Evolutionary conservation across 169 alveolate genomes (phyloP), one percentile per base, ranked within the genome.

Genomic region (Cryptosporidium baileyi): DNA sequence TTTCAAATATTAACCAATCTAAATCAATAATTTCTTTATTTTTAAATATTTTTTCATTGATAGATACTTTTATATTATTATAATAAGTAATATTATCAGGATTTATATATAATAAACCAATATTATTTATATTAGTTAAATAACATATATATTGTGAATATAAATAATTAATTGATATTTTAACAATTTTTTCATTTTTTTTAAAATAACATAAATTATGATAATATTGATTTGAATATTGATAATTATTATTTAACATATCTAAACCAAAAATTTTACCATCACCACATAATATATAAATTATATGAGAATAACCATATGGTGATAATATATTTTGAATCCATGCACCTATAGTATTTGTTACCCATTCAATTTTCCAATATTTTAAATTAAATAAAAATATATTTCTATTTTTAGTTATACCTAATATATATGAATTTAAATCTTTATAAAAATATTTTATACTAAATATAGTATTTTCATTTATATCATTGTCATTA

Each of bases 311-410:
- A 36, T 40, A 74, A 11, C 67, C 85, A n/a, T 28, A 32, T 17
- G 85, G 85, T 28, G 85, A 74, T 26, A 57, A 15, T 28, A 74
- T 17, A 8, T 34, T 47, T 2, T 51, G 74, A 54, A 74, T 34
- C 85, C 85, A 74, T 0, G 61, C 85, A 15, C 85, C 85, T n/a
- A 74, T 24, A 1, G 85, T 74, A 17, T 51, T 38, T 40, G 34
- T 54, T 15, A 5, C 15, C 65, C 67, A 57, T 28, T 74, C 85
- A 15, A 74, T 1, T 1, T n/a, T 74, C 60, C 63, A 74, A 6
- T 32, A 32, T 17, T 41, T 34, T 9, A 45, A 17, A 36, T 57
- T 54, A 5, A 57, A 8, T 6, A 74, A 36, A 40, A 74, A 51
- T 3, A 74, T 60, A 4, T 32, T 52, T 36, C 43, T 74, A 44